Conservation (phyloP, 495 filamentous ascomycete species). For the Lichenothelia convexa region DNA sequence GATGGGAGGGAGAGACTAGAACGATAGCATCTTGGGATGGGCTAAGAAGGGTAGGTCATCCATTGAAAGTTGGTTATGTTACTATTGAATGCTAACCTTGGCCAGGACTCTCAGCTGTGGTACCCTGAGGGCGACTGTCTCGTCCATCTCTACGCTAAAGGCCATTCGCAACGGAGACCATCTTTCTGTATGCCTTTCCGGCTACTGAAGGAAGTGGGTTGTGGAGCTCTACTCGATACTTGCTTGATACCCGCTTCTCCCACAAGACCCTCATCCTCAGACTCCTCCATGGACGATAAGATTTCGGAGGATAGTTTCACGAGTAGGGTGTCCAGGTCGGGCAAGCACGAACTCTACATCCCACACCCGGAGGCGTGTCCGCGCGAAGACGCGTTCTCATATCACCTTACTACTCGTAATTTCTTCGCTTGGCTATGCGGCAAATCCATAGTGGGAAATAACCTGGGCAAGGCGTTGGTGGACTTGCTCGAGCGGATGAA, state of each 20-base stretch:
- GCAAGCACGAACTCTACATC: conserved; percentile 39
- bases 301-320: background rate
- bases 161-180: conserved; percentile 39
- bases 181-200: conserved; percentile 38
- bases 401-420: conserved; percentile 47
- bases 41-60: conserved; percentile 9
- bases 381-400: conserved; percentile 31
- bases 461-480: conserved; percentile 37
- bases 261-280: too few relatives aligned
- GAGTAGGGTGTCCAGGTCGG: background rate
- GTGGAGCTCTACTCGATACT: conserved; percentile 32
- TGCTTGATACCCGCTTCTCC: conserved; percentile 22
- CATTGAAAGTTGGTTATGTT: background rate
- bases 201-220: conserved; percentile 30
- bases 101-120: conserved; percentile 49
- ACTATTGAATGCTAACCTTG: background rate
- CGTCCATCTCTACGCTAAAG: conserved; percentile 39
- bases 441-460: conserved; percentile 39
- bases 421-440: conserved; percentile 46
- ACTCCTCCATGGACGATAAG: conserved; percentile 8
- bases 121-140: conserved; percentile 40
- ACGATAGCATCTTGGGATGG: conserved; percentile 18
- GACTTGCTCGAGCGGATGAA: conserved; percentile 38
- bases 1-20: conserved; percentile 39
- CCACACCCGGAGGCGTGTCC: conserved; percentile 33